Evolutionary conservation across 768 basidiomycete species (phyloP), one percentile per base, ranked within the genome.

Genomic region (Boletus edulis): DNA sequence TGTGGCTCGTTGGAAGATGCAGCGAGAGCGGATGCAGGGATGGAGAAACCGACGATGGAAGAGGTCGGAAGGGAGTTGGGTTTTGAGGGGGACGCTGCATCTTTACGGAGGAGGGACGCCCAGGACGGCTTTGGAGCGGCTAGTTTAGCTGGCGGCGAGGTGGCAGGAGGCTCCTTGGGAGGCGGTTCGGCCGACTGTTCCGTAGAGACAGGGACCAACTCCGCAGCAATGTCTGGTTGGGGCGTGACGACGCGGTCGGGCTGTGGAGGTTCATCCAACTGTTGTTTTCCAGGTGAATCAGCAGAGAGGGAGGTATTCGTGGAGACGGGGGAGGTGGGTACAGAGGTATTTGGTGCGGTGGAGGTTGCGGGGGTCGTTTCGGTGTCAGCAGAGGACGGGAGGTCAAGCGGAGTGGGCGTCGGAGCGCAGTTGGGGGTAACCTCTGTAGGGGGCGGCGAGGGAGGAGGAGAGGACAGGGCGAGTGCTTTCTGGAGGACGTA

Each of bases 1-100:
- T 75, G 50, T 4, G 67, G 54, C 3, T 60, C 17, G 5, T 73
- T 42, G 11, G 66, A 18, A 13, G 20, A 40, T 13, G 66, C 50
- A 7, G 67, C 52, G 5, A 70, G 38, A 6, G 67, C 60, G 3
- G 77, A 68, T 10, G 81, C 87, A 3, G 89, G 81, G 58, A 91
- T 76, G 42, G 89, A 92, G 65, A 90, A 80, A 5, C 89, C 89
- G 13, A 89, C 79, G 46, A 90, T 79, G 47, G 82, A 79, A 10
- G 89, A 91, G 0, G 81, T 84, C 3, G 87, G 89, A 15, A 90
- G 81, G 4, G 79, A 67, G 52, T 77, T 79, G 42, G 70, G 62
- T 74, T 76, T 62, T 4, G 77, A 69, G 0, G 76, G 62, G 0
- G 80, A 69, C 1, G 74, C 57, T 2, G 74, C 56, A 5, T 78